These are phyloP conservation scores for Piromyces sp. DNA, from an alignment of 192 early-diverging fungal species.

Conservation along the genomic window DNA sequence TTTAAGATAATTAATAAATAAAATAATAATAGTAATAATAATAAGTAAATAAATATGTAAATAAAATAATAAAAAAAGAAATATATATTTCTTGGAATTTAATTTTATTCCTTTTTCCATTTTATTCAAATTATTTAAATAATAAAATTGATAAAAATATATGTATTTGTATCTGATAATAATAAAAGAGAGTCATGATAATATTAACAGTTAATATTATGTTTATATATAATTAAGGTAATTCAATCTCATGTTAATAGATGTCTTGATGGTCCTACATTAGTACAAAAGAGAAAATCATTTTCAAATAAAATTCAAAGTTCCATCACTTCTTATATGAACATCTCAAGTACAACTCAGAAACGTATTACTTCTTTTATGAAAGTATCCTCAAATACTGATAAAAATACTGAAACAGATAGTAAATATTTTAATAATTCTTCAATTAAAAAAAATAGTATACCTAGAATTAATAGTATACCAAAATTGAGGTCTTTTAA, in stretches of 20 bases:
- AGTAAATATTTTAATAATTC: neutral
- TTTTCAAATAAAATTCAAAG: neutral
- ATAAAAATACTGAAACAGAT: neutral
- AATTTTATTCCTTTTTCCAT: no score
- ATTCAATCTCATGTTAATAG: neutral
- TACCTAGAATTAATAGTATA: neutral
- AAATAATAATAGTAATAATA: no score
- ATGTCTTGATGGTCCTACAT: neutral
- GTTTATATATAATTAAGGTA: neutral
- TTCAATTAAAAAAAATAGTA: no score
- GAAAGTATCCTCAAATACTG: neutral
- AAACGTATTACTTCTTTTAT: neutral
- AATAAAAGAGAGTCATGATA: no score
- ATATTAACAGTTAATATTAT: no score
- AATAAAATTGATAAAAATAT: no score
- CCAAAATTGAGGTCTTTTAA: neutral
- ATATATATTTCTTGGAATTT: no score
- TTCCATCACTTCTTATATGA: neutral
- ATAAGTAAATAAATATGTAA: no score
- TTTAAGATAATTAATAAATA: no score
- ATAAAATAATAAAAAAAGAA: no score
- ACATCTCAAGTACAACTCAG: neutral
- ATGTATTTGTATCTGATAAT: no score
- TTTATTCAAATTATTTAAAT: no score
- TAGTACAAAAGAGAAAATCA: neutral